Evolutionary conservation across 768 basidiomycete genomes (phyloP).

Genomic region (Mycena albidolilacea): DNA sequence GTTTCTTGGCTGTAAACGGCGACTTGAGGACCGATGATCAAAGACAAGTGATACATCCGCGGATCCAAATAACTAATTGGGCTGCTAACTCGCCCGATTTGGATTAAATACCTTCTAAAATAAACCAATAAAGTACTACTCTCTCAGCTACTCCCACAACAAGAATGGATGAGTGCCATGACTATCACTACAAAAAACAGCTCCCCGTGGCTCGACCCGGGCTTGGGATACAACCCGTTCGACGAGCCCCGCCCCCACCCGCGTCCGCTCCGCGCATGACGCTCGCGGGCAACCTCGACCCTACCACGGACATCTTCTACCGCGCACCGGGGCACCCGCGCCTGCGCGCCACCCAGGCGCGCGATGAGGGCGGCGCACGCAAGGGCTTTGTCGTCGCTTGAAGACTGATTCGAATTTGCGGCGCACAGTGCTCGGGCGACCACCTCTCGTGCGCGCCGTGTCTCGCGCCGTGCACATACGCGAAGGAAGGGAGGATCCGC

Average conservation of each 20-base stretch:
- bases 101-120: neutral
- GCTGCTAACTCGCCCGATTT: neutral
- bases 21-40: neutral
- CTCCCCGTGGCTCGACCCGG: no score
- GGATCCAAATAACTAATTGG: neutral
- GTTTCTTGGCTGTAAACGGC: neutral
- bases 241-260: no score
- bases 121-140: neutral
- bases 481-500: conserved; percentile 73
- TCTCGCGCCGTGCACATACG: conserved; percentile 73
- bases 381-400: conserved; percentile 59
- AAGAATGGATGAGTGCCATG: no score
- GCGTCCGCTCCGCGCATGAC: conserved; percentile 39
- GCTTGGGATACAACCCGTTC: no score
- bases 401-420: neutral
- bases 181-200: no score
- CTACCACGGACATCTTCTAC: conserved; percentile 75
- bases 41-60: neutral
- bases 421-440: conserved; percentile 75
- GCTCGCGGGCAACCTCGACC: conserved; percentile 75
- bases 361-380: conserved; percentile 79
- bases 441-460: conserved; percentile 80
- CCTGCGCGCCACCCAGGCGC: conserved; percentile 79
- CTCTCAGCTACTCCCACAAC: neutral
- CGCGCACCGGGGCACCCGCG: conserved; percentile 74